These are phyloP conservation scores for Pelargonium exstipulatum DNA, from an alignment of 441 rosid species.

Conservation along the genomic window DNA sequence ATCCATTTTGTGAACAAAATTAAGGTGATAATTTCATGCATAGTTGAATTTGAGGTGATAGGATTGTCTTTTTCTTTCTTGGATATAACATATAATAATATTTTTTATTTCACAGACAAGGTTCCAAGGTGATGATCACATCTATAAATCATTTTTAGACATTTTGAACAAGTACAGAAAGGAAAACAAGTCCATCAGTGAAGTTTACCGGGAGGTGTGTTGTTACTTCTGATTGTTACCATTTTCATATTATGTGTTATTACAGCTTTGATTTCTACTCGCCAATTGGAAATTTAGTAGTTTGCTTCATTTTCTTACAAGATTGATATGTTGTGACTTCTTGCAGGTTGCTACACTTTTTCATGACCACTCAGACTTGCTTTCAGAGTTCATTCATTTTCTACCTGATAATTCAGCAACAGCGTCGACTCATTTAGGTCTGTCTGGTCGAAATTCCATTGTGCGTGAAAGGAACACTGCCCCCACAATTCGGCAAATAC, in stretches of 20 bases:
- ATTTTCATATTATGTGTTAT: conserved; percentile 10
- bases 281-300: not conserved
- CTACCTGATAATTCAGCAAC: conserved; percentile 79
- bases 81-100: conserved; percentile 19
- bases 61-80: conserved; percentile 4
- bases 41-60: conserved; percentile 14
- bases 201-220: conserved; percentile 85
- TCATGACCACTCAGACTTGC: conserved; percentile 79
- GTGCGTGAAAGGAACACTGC: conserved; percentile 60
- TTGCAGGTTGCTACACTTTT: conserved; percentile 81
- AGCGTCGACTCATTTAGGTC: conserved; percentile 40
- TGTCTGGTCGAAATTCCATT: conserved; percentile 49
- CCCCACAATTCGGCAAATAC: conserved; percentile 47
- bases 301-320: not conserved
- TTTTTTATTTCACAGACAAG: conserved; percentile 58
- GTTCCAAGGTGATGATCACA: conserved; percentile 89
- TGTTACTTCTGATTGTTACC: conserved; percentile 1
- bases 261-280: not conserved
- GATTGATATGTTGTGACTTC: not conserved
- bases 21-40: conserved; percentile 49
- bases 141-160: conserved; percentile 85
- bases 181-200: conserved; percentile 84
- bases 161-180: conserved; percentile 91
- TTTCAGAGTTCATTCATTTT: conserved; percentile 74
- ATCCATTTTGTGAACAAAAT: conserved; percentile 93